Percentiles rank a stretch among this genome's conserved stretches.
These are phyloP conservation scores for Wallacemonas sp. DNA, from an alignment of 208 protist species.

Conservation along the genomic window DNA sequence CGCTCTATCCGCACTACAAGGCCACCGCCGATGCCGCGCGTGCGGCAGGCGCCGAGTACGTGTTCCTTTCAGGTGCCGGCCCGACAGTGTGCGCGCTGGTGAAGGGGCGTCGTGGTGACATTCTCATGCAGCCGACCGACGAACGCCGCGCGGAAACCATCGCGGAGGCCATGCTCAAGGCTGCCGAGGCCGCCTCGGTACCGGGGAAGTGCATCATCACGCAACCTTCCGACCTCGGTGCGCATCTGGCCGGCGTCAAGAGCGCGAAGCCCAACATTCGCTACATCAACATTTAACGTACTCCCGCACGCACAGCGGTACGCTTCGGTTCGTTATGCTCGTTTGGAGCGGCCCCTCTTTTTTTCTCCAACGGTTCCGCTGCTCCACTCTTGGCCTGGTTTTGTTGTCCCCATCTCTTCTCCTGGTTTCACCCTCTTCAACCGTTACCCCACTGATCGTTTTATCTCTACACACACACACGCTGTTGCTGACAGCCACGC, in stretches of 20 bases:
- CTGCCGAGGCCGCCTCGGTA: slow-evolving; percentile 55
- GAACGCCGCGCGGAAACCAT: slow-evolving; percentile 68
- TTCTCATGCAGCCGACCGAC: slow-evolving; percentile 43
- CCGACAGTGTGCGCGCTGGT: slow-evolving; percentile 83
- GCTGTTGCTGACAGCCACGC: no score
- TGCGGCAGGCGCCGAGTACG: slow-evolving; percentile 66
- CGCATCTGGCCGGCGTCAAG: slow-evolving; percentile 59
- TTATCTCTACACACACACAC: no score
- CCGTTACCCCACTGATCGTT: no score
- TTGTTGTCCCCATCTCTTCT: no score
- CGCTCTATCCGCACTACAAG: slow-evolving; percentile 81
- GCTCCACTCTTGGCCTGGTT: no score
- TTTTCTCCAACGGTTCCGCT: no score
- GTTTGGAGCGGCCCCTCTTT: no score
- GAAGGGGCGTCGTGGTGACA: slow-evolving; percentile 53
- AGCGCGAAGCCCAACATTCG: slow-evolving; percentile 41
- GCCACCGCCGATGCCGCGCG: slow-evolving; percentile 61
- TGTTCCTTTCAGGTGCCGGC: slow-evolving; percentile 80
- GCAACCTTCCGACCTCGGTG: slow-evolving; percentile 70
- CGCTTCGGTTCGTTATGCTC: no score
- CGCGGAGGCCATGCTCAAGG: slow-evolving; percentile 77
- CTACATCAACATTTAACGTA: slow-evolving; percentile 33
- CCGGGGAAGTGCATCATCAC: slow-evolving; percentile 77
- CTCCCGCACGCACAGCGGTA: no score
- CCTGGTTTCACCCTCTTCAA: no score